These are phyloP conservation scores for Boletales sp. DNA, from an alignment of 768 basidiomycete genomes.

Conservation along the genomic window DNA sequence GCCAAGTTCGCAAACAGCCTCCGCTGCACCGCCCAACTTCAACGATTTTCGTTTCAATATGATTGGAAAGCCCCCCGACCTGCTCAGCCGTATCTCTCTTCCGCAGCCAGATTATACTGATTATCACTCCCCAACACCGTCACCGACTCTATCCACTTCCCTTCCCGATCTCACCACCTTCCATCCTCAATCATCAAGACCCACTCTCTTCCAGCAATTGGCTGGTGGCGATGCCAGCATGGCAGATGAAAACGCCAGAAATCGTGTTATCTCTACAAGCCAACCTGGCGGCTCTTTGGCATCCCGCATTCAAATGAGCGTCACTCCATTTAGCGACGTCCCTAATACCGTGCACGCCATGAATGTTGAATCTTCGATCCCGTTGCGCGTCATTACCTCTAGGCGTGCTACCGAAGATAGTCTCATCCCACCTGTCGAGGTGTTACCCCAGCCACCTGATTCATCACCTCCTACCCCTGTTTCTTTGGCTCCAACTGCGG, in stretches of 20 bases:
- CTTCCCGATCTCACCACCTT: conserved; percentile 1
- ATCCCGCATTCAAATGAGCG: conserved; percentile 23
- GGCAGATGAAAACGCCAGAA: neutral
- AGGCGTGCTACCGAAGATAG: neutral
- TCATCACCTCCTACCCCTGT: conserved; percentile 15
- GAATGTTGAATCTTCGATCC: neutral
- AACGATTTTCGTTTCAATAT: conserved; percentile 45
- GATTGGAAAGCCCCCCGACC: conserved; percentile 52
- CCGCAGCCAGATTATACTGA: conserved; percentile 22
- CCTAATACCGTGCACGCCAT: neutral
- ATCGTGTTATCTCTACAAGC: neutral
- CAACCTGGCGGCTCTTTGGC: conserved; percentile 17
- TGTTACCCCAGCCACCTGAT: conserved; percentile 17
- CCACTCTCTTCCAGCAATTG: conserved; percentile 20
- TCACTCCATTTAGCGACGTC: neutral
- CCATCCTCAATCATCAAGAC: conserved; percentile 15
- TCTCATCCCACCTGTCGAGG: conserved; percentile 32
- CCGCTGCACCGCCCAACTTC: conserved; percentile 27
- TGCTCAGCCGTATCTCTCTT: conserved; percentile 49
- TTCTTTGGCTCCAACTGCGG: conserved; percentile 3
- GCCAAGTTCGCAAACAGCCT: neutral
- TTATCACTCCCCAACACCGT: conserved; percentile 29
- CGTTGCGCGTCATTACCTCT: neutral
- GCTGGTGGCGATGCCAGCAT: conserved; percentile 1
- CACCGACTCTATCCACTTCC: conserved; percentile 7